phyloP scores from a whole-genome alignment of 2,329 filamentous ascomycete genomes.

The Xylaria multiplex region DNA sequence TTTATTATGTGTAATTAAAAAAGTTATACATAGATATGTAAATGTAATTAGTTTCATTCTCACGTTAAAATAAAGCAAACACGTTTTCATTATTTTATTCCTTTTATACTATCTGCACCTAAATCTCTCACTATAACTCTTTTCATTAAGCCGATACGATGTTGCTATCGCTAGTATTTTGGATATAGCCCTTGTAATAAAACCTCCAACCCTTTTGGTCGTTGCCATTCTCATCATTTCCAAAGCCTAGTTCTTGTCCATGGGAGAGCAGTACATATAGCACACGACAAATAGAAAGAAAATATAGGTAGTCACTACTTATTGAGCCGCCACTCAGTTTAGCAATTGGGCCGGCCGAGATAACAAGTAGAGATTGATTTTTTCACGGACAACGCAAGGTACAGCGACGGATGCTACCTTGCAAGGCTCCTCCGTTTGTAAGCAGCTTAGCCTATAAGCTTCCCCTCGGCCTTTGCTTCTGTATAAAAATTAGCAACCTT shows the following conservation, averaged over 20 bases:
- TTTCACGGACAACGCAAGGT: not conserved
- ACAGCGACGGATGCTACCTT: not conserved
- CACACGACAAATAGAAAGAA: constrained; percentile 7
- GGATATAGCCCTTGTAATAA: constrained; percentile 11
- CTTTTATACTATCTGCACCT: no score
- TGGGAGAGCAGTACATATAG: not conserved
- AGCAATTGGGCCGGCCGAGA: not conserved
- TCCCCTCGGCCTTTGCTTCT: constrained; percentile 80
- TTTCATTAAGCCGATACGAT: constrained; percentile 6
- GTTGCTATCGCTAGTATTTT: constrained; percentile 1
- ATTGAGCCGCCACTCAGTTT: not conserved
- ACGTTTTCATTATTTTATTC: no score
- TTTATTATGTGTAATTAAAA: not conserved
- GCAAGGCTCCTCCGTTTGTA: not conserved
- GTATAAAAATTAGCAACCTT: constrained; percentile 45
- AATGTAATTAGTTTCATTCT: not conserved
- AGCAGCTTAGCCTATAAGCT: constrained; percentile 62
- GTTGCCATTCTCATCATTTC: constrained; percentile 18
- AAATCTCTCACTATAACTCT: not conserved
- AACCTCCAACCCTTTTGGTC: not conserved
- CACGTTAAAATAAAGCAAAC: no score
- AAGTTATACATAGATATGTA: not conserved
- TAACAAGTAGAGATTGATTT: not conserved
- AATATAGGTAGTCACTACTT: not conserved
- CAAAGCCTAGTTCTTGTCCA: constrained; percentile 6